Percentiles rank a stretch among this genome's conserved stretches.
phyloP scores from a whole-genome alignment of 768 basidiomycete species.

The Pisolithus sp. region DNA sequence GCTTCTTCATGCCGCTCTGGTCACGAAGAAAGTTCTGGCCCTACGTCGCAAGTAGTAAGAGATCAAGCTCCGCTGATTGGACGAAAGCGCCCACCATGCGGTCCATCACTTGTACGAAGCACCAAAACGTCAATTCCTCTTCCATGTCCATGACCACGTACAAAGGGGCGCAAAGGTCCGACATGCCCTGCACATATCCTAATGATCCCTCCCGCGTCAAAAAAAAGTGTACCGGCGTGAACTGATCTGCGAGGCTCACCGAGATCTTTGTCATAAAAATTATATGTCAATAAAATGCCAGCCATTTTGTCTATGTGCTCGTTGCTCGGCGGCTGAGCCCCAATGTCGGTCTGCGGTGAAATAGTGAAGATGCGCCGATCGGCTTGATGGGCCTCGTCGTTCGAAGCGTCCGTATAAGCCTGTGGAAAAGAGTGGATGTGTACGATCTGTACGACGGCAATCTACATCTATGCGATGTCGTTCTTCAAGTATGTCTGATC shows the following conservation, averaged over 20 bases:
- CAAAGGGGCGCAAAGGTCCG: constrained; percentile 88
- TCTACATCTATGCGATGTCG: constrained; percentile 96
- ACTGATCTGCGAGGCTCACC: constrained; percentile 42
- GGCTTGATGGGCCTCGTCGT: constrained; percentile 44
- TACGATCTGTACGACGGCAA: constrained; percentile 91
- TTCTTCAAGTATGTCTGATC: constrained; percentile 78
- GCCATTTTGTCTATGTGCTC: constrained; percentile 89
- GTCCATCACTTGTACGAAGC: constrained; percentile 91
- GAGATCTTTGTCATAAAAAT: constrained; percentile 81
- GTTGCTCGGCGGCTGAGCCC: constrained; percentile 84
- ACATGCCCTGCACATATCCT: constrained; percentile 99
- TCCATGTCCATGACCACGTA: constrained; percentile 89
- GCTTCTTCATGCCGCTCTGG: constrained; percentile 97
- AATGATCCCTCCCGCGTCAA: background rate
- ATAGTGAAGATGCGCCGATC: constrained; percentile 61
- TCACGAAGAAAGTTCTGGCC: constrained; percentile 94
- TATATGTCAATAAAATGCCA: constrained; percentile 83
- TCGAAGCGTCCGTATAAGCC: constrained; percentile 28
- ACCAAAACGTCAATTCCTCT: constrained; percentile 93
- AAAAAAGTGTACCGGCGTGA: background rate
- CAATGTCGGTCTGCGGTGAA: constrained; percentile 68
- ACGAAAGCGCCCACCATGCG: constrained; percentile 64
- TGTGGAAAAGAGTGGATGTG: constrained; percentile 79
- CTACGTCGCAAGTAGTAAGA: constrained; percentile 34
- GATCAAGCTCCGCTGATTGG: background rate